Evolutionary conservation across 179 eudicot genomes (phyloP), one percentile per base, ranked within the genome.

Genomic region (Amaranthus tricolor): DNA sequence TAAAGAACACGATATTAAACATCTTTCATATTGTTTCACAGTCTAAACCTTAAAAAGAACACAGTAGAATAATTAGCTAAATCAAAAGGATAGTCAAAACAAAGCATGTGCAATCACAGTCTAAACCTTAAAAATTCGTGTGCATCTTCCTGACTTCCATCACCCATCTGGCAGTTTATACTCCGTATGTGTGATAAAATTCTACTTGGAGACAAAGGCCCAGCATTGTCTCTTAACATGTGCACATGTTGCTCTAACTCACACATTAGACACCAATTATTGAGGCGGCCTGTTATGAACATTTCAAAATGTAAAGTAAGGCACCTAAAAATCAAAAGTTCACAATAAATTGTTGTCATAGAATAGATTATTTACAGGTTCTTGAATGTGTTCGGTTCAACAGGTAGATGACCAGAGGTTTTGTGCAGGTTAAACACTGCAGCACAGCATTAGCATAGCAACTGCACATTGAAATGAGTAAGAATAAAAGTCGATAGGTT

Each of bases 81-180:
- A 9, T 15, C 16, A 69, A 17, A 57, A 48, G 49, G 43, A 40
- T n/a, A 73, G 3, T 24, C 16, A 24, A 40, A 58, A 56, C 57
- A 59, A 60, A 44, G n/a, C 44, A 62, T 14, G 44, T 52, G 62
- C 53, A 24, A 48, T 59, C 44, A 76, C 43, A 74, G 51, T 68
- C 47, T 80, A 62, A 63, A 93, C 98, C 98, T 88, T 78, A 94
- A 90, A 79, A 92, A 94, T 85, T 94, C 98, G 82, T 94, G 98
- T 52, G 98, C 98, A 81, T 94, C 98, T 90, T 94, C 98, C 82
- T 94, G 98, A 84, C 96, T 90, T 73, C 97, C 98, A 50, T 89
- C 91, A 66, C 97, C 98, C 72, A 94, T 88, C 68, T 86, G 98
- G 84, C 90, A 79, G 82, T 88, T 89, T 70, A 82, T 85, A 62